phyloP scores from a whole-genome alignment of 2,329 filamentous ascomycete genomes.

The Xylariales sp. region DNA sequence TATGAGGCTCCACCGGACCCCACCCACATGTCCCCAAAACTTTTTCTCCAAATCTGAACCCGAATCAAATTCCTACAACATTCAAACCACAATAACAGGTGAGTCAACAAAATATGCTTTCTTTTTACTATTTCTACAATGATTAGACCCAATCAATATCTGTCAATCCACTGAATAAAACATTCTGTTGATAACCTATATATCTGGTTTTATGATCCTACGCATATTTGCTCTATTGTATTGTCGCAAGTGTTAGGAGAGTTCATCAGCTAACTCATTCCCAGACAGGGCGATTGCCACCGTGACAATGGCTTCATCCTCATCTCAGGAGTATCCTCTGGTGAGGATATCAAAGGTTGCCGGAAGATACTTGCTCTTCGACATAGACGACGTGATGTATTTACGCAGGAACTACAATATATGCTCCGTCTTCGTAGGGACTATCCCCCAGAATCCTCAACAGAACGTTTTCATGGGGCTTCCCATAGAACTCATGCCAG shows the following conservation, averaged over 20 bases:
- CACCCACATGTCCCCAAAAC: slow-evolving; percentile 35
- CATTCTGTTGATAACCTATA: slow-evolving; percentile 61
- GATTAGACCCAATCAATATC: slow-evolving; percentile 75
- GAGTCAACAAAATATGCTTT: slow-evolving; percentile 38
- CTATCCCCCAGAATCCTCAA: slow-evolving; percentile 89
- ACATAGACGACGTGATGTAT: slow-evolving; percentile 80
- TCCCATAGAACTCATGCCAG: slow-evolving; percentile 88
- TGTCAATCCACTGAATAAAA: slow-evolving; percentile 85
- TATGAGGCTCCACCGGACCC: neutral
- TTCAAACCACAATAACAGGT: slow-evolving; percentile 41
- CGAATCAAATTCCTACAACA: slow-evolving; percentile 31
- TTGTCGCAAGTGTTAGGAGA: slow-evolving; percentile 30
- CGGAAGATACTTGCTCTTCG: slow-evolving; percentile 89
- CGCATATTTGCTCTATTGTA: slow-evolving; percentile 46
- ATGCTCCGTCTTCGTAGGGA: slow-evolving; percentile 86
- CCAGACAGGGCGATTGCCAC: slow-evolving; percentile 26
- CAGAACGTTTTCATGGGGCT: slow-evolving; percentile 94
- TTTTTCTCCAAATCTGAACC: slow-evolving; percentile 38
- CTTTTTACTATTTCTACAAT: slow-evolving; percentile 54
- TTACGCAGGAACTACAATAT: slow-evolving; percentile 85
- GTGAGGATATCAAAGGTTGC: slow-evolving; percentile 85
- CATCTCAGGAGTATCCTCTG: slow-evolving; percentile 45
- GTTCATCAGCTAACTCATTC: slow-evolving; percentile 37
- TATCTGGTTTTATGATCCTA: slow-evolving; percentile 57
- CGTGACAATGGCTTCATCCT: slow-evolving; percentile 39